Percentiles rank a stretch among this genome's conserved stretches.
Evolutionary conservation across 2,329 filamentous ascomycete genomes (phyloP).

Genomic region (Monilinia fructicola): DNA sequence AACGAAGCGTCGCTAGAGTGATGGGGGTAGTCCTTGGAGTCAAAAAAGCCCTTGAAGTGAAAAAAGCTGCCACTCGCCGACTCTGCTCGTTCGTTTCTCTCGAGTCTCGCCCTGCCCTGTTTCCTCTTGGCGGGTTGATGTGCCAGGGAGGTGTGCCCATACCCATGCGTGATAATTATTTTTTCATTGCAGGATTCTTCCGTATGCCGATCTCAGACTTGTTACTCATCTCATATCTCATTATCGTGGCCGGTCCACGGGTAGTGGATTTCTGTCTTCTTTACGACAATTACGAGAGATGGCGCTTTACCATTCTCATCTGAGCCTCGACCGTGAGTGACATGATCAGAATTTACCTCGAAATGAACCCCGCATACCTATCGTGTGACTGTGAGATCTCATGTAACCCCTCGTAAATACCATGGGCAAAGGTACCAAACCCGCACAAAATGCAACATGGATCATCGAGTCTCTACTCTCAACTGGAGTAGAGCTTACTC

Average conservation of each 20-base stretch:
- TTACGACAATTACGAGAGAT: no score
- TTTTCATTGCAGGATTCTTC: neutral
- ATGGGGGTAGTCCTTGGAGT: neutral
- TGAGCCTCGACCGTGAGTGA: no score
- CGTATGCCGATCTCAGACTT: neutral
- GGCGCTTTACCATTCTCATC: no score
- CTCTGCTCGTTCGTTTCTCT: neutral
- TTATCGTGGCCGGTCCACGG: no score
- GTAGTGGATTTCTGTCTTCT: no score
- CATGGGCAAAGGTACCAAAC: neutral
- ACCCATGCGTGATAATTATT: neutral
- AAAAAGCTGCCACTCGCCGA: neutral
- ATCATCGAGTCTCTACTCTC: neutral
- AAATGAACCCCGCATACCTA: no score
- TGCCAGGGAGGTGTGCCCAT: neutral
- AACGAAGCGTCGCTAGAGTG: neutral
- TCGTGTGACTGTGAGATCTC: no score
- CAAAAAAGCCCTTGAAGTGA: no score
- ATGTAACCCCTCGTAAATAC: neutral
- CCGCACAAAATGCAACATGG: neutral
- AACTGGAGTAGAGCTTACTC: neutral
- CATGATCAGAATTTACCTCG: neutral
- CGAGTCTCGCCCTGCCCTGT: neutral
- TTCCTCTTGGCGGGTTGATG: neutral
- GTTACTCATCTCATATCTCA: neutral